Conservation (phyloP, 495 filamentous ascomycete species). For the Penicillium salamii region DNA sequence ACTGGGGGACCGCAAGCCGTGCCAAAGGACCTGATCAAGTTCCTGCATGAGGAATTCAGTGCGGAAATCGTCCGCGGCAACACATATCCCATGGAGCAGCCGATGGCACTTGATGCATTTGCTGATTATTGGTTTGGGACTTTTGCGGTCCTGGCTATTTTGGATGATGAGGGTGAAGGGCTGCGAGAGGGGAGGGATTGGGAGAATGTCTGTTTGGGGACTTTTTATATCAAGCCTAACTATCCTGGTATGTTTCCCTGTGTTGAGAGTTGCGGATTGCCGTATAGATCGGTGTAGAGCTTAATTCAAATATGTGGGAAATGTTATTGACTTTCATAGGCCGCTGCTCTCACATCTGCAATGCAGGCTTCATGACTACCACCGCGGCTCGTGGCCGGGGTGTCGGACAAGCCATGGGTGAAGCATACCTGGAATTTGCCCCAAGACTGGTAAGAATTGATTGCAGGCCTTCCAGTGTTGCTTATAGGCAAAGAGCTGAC, state of each 20-base stretch:
- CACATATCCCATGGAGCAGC: conserved; percentile 87
- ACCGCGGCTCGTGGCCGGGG: conserved; percentile 79
- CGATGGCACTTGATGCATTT: conserved; percentile 69
- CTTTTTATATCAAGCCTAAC: conserved; percentile 97
- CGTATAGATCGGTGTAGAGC: too few relatives aligned
- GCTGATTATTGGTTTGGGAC: conserved; percentile 92
- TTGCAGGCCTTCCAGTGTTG: neutral
- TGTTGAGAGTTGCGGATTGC: too few relatives aligned
- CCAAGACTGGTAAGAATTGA: conserved; percentile 65
- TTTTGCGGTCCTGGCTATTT: conserved; percentile 83
- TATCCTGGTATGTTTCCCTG: conserved; percentile 91
- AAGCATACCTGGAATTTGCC: conserved; percentile 88
- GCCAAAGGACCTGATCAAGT: conserved; percentile 47
- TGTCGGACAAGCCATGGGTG: conserved; percentile 86
- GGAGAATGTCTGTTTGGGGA: conserved; percentile 81
- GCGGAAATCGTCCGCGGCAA: conserved; percentile 88
- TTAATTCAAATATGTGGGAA: neutral
- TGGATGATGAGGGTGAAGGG: conserved; percentile 50
- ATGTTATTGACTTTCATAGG: conserved; percentile 25
- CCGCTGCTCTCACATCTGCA: conserved; percentile 75
- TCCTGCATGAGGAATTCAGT: conserved; percentile 78
- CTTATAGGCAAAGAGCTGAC: conserved; percentile 1
- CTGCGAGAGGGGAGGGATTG: conserved; percentile 62
- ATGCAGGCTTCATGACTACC: conserved; percentile 89
- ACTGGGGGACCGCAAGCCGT: conserved; percentile 65